Evolutionary conservation across 768 basidiomycete species (phyloP).

Genomic region (Bullera alba): DNA sequence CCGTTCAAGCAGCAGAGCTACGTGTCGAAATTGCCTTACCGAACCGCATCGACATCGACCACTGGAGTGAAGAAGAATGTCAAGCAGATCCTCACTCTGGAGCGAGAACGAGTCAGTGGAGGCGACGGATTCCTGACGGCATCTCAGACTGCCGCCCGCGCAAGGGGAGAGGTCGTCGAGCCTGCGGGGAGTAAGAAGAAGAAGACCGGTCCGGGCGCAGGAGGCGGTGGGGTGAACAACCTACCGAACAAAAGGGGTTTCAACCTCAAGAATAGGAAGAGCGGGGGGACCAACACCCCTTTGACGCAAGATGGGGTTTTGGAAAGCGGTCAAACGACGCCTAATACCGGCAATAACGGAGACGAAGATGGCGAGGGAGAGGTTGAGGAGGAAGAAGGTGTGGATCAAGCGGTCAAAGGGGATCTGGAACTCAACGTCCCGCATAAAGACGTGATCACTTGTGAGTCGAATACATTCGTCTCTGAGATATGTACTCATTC

Average conservation of each 20-base stretch:
- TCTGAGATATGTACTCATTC: background rate
- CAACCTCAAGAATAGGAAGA: constrained; percentile 1
- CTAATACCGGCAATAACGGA: too few relatives aligned
- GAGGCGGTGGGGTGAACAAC: too few relatives aligned
- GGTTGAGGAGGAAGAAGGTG: constrained; percentile 12
- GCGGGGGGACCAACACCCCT: constrained; percentile 11
- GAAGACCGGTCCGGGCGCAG: background rate
- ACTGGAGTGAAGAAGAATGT: constrained; percentile 30
- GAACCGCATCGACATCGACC: constrained; percentile 20
- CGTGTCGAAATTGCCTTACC: constrained; percentile 17
- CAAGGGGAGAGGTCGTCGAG: constrained; percentile 29
- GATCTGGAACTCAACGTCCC: constrained; percentile 5
- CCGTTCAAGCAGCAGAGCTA: constrained; percentile 30
- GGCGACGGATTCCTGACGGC: constrained; percentile 36
- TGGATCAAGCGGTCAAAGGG: constrained; percentile 12
- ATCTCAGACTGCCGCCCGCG: constrained; percentile 21
- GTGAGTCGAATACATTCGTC: constrained; percentile 21
- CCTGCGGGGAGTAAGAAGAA: constrained; percentile 32
- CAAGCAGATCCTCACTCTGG: constrained; percentile 40
- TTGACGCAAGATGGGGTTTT: background rate
- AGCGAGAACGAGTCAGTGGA: constrained; percentile 30
- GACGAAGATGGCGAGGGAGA: background rate
- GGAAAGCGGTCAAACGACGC: constrained; percentile 5
- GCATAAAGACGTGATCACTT: constrained; percentile 40
- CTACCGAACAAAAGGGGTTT: constrained; percentile 6